phyloP scores from a whole-genome alignment of 2,329 filamentous ascomycete genomes.

The Albophoma yamanashiensis region DNA sequence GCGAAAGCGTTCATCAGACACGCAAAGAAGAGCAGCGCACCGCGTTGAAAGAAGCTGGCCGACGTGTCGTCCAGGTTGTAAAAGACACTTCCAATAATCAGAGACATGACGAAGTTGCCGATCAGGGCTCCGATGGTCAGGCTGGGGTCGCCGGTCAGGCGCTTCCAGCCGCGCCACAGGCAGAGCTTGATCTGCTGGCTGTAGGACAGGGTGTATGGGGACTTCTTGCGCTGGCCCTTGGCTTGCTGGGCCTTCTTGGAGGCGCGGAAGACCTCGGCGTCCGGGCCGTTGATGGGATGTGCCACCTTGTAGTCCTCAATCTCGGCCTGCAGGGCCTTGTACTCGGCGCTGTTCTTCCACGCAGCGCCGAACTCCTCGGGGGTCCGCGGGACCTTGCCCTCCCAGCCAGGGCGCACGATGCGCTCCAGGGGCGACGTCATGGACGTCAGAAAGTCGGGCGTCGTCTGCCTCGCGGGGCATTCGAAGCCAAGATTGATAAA shows the following conservation, averaged over 20 bases:
- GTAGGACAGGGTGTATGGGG: slow-evolving; percentile 76
- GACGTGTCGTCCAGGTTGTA: slow-evolving; percentile 61
- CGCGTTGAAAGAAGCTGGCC: slow-evolving; percentile 65
- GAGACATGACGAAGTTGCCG: slow-evolving; percentile 63
- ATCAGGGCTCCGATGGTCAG: slow-evolving; percentile 58
- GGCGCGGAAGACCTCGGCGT: slow-evolving; percentile 46
- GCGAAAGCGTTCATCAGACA: slow-evolving; percentile 79
- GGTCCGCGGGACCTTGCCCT: slow-evolving; percentile 45
- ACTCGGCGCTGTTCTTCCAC: slow-evolving; percentile 46
- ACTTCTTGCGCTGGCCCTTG: slow-evolving; percentile 50
- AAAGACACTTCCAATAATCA: slow-evolving; percentile 74
- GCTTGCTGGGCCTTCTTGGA: slow-evolving; percentile 44
- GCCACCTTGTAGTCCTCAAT: slow-evolving; percentile 43
- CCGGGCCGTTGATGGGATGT: slow-evolving; percentile 44
- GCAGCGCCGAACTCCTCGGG: slow-evolving; percentile 50
- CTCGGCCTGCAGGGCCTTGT: slow-evolving; percentile 37
- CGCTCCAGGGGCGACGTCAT: slow-evolving; percentile 53
- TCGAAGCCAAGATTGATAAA: slow-evolving; percentile 59
- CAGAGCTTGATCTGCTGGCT: slow-evolving; percentile 68
- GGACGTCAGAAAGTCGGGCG: slow-evolving; percentile 62
- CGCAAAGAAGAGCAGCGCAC: slow-evolving; percentile 77
- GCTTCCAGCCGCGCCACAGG: slow-evolving; percentile 68
- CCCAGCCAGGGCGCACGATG: slow-evolving; percentile 42
- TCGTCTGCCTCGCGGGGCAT: slow-evolving; percentile 55
- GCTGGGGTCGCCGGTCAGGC: slow-evolving; percentile 66